Percentiles rank a stretch among this genome's conserved stretches.
Conservation (phyloP, 345 rosid species). For the Lagerstroemia speciosa region DNA sequence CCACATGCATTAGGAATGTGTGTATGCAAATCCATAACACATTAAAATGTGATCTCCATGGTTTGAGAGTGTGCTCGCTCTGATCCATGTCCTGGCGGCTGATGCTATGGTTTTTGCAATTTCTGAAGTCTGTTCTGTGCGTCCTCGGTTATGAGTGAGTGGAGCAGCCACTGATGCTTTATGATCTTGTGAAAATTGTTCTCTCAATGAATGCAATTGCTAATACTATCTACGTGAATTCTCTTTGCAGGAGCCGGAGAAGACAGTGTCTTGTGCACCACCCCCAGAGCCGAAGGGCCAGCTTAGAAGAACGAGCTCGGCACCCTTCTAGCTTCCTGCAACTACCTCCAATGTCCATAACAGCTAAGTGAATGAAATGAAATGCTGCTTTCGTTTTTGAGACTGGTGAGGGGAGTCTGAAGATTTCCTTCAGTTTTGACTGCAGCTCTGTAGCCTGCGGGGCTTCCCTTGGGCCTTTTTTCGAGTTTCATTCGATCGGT, state of each 20-base stretch:
- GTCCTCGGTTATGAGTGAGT: too few species aligned
- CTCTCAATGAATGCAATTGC: too few species aligned
- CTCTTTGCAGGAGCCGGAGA: conserved; percentile 18
- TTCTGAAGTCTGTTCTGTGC: too few species aligned
- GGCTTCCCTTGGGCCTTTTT: neutral
- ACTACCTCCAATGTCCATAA: neutral
- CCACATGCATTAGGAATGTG: too few species aligned
- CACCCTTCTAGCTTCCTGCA: conserved; percentile 15
- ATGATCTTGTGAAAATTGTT: too few species aligned
- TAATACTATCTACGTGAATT: too few species aligned
- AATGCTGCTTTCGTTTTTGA: neutral
- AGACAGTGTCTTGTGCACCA: conserved; percentile 14
- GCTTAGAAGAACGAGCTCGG: conserved; percentile 26
- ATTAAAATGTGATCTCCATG: too few species aligned
- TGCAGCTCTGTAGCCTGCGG: neutral
- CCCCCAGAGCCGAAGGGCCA: conserved; percentile 21
- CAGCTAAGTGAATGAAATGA: neutral
- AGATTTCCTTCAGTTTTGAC: neutral
- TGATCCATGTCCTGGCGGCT: too few species aligned
- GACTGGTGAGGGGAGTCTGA: neutral
- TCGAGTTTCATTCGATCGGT: neutral
- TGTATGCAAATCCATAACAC: too few species aligned
- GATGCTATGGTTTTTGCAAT: too few species aligned
- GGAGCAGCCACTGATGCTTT: too few species aligned
- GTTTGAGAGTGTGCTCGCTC: too few species aligned